Evolutionary conservation across 768 basidiomycete species (phyloP), one percentile per base, ranked within the genome.

Genomic region (Suillus weaverae): DNA sequence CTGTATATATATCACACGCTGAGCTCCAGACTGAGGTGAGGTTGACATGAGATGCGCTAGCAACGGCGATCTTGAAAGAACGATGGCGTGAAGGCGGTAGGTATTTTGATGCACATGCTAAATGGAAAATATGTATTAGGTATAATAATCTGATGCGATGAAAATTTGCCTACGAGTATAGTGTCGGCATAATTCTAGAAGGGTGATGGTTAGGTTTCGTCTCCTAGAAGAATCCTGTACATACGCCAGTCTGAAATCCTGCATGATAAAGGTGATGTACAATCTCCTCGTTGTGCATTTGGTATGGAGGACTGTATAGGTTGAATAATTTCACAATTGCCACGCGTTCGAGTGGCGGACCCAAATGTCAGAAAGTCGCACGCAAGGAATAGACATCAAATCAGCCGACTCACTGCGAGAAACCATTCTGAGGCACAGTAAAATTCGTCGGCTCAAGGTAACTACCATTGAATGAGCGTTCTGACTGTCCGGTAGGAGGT

Each of bases 1-100:
- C 67, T 87, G 85, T 62, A 94, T 85, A 73, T 89, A 89, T 70
- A 95, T 85, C 62, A 85, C 81, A 68, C 88, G 85, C 70, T 88
- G 87, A 16, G 84, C 88, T 65, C 82, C 82, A 43, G 81, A 79
- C 76, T 87, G 88, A 32, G 89, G 88, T 39, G 89, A 88, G 57
- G 90, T 91, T 62, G 89, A 90, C 89, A 97, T 92, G 69, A 94
- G 82, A 75, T 94, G 92, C 46, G 90, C 91, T 72, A 96, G 85
- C 78, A 87, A 92, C 43, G 95, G 94, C 38, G 94, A 95, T 61
- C 90, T 89, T 66, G 93, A 92, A 67, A 96, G 82, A 68, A 95
- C 89, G 76, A 96, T 90, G 67, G 89, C 86, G 79, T 95, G 91
- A 41, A 94, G 85, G 62, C 87, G 86, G 76, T 92, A 94, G 66